These are phyloP conservation scores for Arabidopsis hybrid DNA, from an alignment of 441 rosid species.

Conservation along the genomic window DNA sequence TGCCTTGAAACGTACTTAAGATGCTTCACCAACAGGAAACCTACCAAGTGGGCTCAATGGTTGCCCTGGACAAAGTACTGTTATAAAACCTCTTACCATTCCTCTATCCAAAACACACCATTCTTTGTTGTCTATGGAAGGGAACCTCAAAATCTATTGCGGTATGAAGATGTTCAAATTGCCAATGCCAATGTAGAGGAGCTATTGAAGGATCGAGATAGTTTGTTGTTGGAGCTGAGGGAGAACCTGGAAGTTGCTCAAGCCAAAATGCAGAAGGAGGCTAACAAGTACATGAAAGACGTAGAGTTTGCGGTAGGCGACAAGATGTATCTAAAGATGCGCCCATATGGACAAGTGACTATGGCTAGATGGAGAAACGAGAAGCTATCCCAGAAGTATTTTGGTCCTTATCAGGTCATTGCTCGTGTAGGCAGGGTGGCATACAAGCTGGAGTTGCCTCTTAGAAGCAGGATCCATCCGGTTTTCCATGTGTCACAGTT, in stretches of 20 bases:
- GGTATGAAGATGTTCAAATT: fast-evolving
- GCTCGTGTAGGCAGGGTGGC: fast-evolving
- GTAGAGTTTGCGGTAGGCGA: neutral
- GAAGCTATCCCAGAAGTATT: neutral
- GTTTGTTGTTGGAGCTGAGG: neutral
- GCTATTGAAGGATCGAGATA: neutral
- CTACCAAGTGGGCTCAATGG: neutral
- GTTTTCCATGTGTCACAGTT: neutral
- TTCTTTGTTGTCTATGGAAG: neutral
- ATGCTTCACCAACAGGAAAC: neutral
- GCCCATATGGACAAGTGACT: fast-evolving
- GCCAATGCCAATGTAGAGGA: neutral
- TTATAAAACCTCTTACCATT: neutral
- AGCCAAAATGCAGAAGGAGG: fast-evolving
- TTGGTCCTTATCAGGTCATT: neutral
- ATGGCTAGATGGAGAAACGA: neutral
- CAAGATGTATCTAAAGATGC: neutral
- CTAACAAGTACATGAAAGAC: neutral
- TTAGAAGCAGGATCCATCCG: fast-evolving
- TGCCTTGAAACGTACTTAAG: neutral
- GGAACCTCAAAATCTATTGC: fast-evolving
- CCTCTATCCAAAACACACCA: fast-evolving
- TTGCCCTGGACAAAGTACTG: neutral
- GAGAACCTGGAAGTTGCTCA: neutral
- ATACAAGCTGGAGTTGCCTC: neutral